phyloP scores from a whole-genome alignment of 495 filamentous ascomycete species.

The Penicillium diatomitis region DNA sequence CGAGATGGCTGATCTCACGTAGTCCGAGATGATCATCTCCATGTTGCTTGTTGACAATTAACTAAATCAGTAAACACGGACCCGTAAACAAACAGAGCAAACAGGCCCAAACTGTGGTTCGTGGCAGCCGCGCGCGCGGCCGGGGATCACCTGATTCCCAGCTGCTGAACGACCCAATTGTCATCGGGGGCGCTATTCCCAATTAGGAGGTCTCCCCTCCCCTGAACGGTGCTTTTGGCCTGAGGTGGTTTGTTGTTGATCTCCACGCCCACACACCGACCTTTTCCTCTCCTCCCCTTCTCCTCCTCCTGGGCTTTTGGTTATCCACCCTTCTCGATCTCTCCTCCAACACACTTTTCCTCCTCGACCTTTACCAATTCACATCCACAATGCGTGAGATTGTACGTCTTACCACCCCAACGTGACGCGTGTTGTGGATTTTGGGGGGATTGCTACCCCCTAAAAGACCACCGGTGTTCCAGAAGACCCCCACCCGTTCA shows the following conservation, averaged over 20 bases:
- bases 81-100: neutral
- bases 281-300: slow-evolving; percentile 20
- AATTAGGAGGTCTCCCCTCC: slow-evolving; percentile 17
- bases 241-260: slow-evolving; percentile 23
- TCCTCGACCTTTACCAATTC: slow-evolving; percentile 31
- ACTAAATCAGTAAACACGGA: neutral
- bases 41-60: too few relatives aligned
- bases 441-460: neutral
- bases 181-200: slow-evolving; percentile 13
- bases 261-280: slow-evolving; percentile 31
- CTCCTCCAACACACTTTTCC: slow-evolving; percentile 9
- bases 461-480: slow-evolving; percentile 7
- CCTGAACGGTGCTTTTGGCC: slow-evolving; percentile 15
- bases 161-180: slow-evolving; percentile 13
- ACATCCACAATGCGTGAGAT: slow-evolving; percentile 86
- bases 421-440: slow-evolving; percentile 30
- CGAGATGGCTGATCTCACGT: too few relatives aligned
- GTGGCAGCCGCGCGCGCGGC: slow-evolving; percentile 3
- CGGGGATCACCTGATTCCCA: slow-evolving; percentile 8
- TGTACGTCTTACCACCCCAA: slow-evolving; percentile 47
- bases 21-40: too few relatives aligned
- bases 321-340: slow-evolving; percentile 14
- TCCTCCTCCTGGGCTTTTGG: slow-evolving; percentile 17
- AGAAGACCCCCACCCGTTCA: slow-evolving; percentile 40
- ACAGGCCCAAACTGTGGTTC: slow-evolving; percentile 20